phyloP scores from a whole-genome alignment of 2,329 filamentous ascomycete species.

The Ascocoryne sarcoides region DNA sequence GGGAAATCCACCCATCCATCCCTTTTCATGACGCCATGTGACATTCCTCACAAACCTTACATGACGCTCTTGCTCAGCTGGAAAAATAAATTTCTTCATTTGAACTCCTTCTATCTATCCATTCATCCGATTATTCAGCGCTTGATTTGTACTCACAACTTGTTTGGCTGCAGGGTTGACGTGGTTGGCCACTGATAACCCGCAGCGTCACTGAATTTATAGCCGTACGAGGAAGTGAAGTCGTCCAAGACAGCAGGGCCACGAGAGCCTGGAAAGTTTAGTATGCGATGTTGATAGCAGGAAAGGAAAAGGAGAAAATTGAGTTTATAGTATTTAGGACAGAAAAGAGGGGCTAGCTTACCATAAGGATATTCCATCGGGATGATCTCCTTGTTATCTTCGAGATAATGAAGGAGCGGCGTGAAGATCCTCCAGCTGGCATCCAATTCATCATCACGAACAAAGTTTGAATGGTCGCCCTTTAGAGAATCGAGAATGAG shows the following conservation, averaged over 20 bases:
- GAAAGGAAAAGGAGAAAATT: background rate
- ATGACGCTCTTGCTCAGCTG: too few relatives aligned
- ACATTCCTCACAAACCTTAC: too few relatives aligned
- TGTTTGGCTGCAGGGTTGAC: slow-evolving; percentile 63
- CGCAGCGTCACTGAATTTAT: slow-evolving; percentile 93
- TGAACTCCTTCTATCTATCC: slow-evolving; percentile 19
- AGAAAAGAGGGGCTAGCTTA: slow-evolving; percentile 44
- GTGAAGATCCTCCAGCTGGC: slow-evolving; percentile 99
- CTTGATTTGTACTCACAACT: slow-evolving; percentile 55
- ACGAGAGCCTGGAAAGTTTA: slow-evolving; percentile 63
- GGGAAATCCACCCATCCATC: too few relatives aligned
- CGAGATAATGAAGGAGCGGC: slow-evolving; percentile 92
- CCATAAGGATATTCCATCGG: slow-evolving; percentile 99
- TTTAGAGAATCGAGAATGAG: slow-evolving; percentile 95
- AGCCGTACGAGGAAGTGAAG: slow-evolving; percentile 95
- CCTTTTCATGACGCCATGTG: too few relatives aligned
- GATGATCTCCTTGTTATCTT: slow-evolving; percentile 98
- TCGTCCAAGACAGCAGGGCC: slow-evolving; percentile 94
- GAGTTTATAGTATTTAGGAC: background rate
- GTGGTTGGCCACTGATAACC: slow-evolving; percentile 93
- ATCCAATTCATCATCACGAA: slow-evolving; percentile 92
- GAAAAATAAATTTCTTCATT: slow-evolving; percentile 9
- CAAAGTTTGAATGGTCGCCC: slow-evolving; percentile 99
- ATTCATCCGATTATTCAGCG: slow-evolving; percentile 2
- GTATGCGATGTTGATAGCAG: slow-evolving; percentile 4